Evolutionary conservation across 257 asterid genomes (phyloP).

Genomic region (Rhazya stricta): DNA sequence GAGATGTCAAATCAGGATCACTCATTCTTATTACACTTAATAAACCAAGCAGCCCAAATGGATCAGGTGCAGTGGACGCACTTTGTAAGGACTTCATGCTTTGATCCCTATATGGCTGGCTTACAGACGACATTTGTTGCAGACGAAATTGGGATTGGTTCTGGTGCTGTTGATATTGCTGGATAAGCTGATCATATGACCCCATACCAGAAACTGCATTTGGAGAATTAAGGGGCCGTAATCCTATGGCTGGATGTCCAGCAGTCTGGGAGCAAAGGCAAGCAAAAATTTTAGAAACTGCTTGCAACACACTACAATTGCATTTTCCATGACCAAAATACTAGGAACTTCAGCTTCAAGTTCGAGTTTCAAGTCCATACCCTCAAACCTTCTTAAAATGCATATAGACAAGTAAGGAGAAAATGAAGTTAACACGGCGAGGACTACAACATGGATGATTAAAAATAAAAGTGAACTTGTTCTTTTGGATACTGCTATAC

Average conservation of each 20-base stretch:
- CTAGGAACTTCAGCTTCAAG: neutral
- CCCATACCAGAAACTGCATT: constrained; percentile 74
- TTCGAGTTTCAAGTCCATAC: neutral
- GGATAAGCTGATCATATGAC: constrained; percentile 80
- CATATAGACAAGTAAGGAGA: neutral
- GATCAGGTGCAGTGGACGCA: constrained; percentile 58
- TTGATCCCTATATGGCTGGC: constrained; percentile 87
- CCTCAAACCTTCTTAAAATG: neutral
- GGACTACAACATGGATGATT: neutral
- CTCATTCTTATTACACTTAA: constrained; percentile 82
- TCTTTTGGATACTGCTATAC: neutral
- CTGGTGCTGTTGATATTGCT: constrained; percentile 91
- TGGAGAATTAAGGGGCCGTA: constrained; percentile 69
- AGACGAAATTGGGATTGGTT: constrained; percentile 80
- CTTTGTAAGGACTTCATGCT: constrained; percentile 66
- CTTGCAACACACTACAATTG: neutral
- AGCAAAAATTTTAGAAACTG: constrained; percentile 15
- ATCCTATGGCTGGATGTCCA: constrained; percentile 72
- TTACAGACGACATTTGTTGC: constrained; percentile 79
- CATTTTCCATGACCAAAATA: neutral
- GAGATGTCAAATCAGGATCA: constrained; percentile 82
- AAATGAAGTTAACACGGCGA: neutral
- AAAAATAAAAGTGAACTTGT: neutral
- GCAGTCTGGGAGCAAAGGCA: constrained; percentile 48
- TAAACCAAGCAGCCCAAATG: constrained; percentile 87